Conservation (phyloP, 768 basidiomycete species). For the Cystofilobasidium ferigula region DNA sequence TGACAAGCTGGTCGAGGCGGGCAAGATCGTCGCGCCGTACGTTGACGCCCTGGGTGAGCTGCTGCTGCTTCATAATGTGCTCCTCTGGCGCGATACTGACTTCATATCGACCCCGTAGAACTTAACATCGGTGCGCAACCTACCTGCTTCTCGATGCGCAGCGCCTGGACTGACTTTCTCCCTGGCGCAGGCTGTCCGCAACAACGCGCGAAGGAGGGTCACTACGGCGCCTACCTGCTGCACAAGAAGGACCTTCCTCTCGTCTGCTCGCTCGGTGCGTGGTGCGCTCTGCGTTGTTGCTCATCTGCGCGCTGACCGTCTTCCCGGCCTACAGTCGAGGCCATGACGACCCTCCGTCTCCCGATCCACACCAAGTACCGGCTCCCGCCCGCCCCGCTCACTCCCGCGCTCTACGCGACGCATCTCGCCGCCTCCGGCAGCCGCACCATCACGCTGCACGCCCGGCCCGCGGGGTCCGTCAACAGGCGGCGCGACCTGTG, state of each 20-base stretch:
- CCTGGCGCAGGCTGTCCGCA: constrained; percentile 51
- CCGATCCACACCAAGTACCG: constrained; percentile 56
- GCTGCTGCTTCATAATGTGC: background rate
- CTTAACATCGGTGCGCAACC: constrained; percentile 49
- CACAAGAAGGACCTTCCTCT: constrained; percentile 61
- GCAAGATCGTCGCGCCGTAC: constrained; percentile 48
- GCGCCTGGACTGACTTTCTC: background rate
- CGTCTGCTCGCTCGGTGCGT: constrained; percentile 53
- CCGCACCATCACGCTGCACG: constrained; percentile 62
- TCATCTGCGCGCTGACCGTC: background rate
- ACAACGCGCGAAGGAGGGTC: constrained; percentile 53
- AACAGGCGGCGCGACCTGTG: constrained; percentile 50
- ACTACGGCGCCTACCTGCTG: constrained; percentile 66
- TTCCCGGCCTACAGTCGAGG: constrained; percentile 45
- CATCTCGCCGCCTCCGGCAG: constrained; percentile 54
- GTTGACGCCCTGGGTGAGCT: constrained; percentile 60
- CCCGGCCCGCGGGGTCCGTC: constrained; percentile 55
- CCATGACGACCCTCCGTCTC: constrained; percentile 55
- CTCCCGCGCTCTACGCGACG: constrained; percentile 49
- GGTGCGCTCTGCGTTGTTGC: background rate
- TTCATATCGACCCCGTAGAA: constrained; percentile 42
- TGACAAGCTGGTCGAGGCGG: constrained; percentile 52
- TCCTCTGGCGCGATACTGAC: background rate
- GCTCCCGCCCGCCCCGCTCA: constrained; percentile 42
- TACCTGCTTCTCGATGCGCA: background rate